Evolutionary conservation across 116 monocot species (phyloP).

Genomic region (Papilionanthe hybrid): DNA sequence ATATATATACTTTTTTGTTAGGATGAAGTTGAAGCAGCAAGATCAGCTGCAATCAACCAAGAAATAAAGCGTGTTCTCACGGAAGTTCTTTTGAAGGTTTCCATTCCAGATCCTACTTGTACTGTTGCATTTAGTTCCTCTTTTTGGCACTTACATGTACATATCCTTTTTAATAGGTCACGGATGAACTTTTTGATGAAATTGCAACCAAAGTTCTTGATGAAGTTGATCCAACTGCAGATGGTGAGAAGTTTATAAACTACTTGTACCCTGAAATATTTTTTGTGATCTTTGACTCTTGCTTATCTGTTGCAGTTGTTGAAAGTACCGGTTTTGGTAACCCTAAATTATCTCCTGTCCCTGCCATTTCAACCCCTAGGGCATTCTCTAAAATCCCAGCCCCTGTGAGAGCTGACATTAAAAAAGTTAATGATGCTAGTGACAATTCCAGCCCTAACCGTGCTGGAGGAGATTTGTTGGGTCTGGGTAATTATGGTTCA

Average conservation of each 20-base stretch:
- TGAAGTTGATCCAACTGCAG: conserved; percentile 61
- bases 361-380: conserved; percentile 30
- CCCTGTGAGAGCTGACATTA: conserved; percentile 24
- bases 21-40: conserved; percentile 82
- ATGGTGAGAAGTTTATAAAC: conserved; percentile 34
- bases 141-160: not conserved
- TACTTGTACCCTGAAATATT: not conserved
- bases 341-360: conserved; percentile 24
- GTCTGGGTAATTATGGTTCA: conserved; percentile 86
- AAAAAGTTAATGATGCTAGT: conserved; percentile 12
- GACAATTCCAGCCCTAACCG: conserved; percentile 29
- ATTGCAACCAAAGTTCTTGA: conserved; percentile 88
- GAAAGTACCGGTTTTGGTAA: conserved; percentile 23
- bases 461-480: conserved; percentile 68
- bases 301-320: conserved; percentile 19
- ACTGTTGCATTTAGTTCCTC: conserved; percentile 1
- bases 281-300: conserved; percentile 13
- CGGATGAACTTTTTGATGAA: conserved; percentile 98
- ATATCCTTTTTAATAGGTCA: conserved; percentile 50
- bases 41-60: conserved; percentile 76
- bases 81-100: conserved; percentile 91
- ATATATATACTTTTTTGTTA: conserved; percentile 12
- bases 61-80: conserved; percentile 95
- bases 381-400: conserved; percentile 38
- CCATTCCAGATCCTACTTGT: not conserved